A percentile compares a stretch with the other conserved stretches of the same genome.
These are phyloP conservation scores for Thuidium tamariscinum DNA, from an alignment of 225 moss, liverwort and hornwort species.

Conservation along the genomic window DNA sequence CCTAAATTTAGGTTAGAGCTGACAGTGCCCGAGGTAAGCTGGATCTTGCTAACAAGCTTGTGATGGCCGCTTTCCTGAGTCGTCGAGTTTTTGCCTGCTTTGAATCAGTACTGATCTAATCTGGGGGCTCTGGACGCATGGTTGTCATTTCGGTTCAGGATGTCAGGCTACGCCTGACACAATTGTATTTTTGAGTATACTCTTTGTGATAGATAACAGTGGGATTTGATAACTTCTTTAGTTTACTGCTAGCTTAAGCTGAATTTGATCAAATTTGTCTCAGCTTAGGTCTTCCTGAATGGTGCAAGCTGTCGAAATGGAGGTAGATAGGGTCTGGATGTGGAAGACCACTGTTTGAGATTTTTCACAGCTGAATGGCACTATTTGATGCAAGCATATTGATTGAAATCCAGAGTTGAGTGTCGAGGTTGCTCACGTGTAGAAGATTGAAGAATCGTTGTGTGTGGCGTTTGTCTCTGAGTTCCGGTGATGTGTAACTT, in stretches of 20 bases:
- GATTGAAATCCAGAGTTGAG: background rate
- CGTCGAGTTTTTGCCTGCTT: background rate
- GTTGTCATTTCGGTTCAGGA: background rate
- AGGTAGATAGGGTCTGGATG: background rate
- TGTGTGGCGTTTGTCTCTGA: background rate
- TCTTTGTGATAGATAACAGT: background rate
- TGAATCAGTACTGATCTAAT: background rate
- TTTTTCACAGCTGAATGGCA: background rate
- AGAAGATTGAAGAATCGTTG: background rate
- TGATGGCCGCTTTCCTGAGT: background rate
- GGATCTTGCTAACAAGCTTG: background rate
- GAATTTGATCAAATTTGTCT: background rate
- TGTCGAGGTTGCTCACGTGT: background rate
- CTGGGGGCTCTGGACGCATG: background rate
- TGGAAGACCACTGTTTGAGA: background rate
- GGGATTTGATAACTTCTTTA: background rate
- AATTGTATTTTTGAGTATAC: background rate
- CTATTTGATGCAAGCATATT: background rate
- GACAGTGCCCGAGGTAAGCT: slow-evolving; percentile 64
- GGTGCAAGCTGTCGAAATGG: background rate
- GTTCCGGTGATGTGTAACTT: background rate
- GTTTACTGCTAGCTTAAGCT: background rate
- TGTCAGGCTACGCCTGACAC: background rate
- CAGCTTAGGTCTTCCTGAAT: background rate
- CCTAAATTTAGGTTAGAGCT: slow-evolving; percentile 94